phyloP scores from a whole-genome alignment of 768 basidiomycete species.

The Trametes cubensis region DNA sequence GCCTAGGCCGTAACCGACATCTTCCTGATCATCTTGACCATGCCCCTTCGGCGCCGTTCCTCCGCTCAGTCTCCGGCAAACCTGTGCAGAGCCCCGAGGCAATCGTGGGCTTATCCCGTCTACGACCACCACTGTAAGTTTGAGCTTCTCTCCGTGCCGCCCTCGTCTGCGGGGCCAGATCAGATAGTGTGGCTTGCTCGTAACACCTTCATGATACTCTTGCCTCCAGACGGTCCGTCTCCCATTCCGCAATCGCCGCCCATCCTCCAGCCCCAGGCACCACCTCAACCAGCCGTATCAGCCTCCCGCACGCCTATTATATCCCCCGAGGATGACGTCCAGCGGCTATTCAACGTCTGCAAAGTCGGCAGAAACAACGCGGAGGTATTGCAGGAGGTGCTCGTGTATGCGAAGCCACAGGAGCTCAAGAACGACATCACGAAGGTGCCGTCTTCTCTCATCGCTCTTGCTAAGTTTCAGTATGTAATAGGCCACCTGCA shows the following conservation, averaged over 20 bases:
- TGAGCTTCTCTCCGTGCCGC: not conserved
- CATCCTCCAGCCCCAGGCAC: constrained; percentile 5
- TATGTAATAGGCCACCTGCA: constrained; percentile 34
- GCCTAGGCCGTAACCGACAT: not conserved
- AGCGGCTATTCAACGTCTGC: constrained; percentile 80
- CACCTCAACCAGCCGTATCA: constrained; percentile 1
- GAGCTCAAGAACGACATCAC: constrained; percentile 50
- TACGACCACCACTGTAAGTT: constrained; percentile 12
- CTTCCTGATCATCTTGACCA: constrained; percentile 14
- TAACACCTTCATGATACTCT: constrained; percentile 23
- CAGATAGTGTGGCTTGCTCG: constrained; percentile 4
- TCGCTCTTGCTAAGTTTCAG: not conserved
- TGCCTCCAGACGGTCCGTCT: constrained; percentile 22
- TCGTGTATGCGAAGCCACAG: constrained; percentile 69
- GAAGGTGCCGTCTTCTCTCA: constrained; percentile 30
- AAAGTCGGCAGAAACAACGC: constrained; percentile 82
- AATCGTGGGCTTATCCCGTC: constrained; percentile 14
- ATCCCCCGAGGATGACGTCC: constrained; percentile 71
- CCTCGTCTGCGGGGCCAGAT: constrained; percentile 7
- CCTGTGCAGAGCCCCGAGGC: constrained; percentile 20
- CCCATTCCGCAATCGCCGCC: constrained; percentile 9
- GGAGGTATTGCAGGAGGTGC: constrained; percentile 66
- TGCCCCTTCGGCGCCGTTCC: constrained; percentile 25
- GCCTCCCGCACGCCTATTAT: constrained; percentile 16
- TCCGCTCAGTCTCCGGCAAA: constrained; percentile 14